Base-by-base conservation (phyloP, 352 stramenopile species). In the Thalassiosira hispida region DNA sequence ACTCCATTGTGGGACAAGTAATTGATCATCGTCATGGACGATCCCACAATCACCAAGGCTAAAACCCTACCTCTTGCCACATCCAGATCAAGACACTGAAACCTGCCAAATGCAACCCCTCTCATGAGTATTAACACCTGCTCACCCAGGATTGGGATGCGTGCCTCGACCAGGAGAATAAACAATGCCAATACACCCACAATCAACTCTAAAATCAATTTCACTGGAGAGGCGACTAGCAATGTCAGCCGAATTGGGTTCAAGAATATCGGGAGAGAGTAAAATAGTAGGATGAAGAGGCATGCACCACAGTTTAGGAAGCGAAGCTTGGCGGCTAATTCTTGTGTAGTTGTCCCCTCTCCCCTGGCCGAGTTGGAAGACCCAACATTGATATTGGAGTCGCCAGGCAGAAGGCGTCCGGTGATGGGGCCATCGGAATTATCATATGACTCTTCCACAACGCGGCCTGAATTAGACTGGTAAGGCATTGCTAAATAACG, bases 231-330 rank as follows among this genome's bases (percentile, higher is more conserved):
- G 11, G 44, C 18, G 1, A 76, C 12, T 16, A 82, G 27, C 27
- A 52, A 40, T 11, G 70, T 53, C 29, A 73, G 44, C 29, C 52
- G 57, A 44, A 82, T 38, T n/a, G 74, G 74, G 59, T 82, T 82
- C 38, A 82, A 51, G 9, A 59, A 1, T 29, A 63, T 62, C 16
- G 65, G 59, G 3, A 82, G 40, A 9, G 25, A 53, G 42, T 71
- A 59, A 66, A 82, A 73, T 22, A 82, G 0, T 16, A 82, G 8
- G 6, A 82, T 35, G n/a, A 69, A 69, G 40, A 72, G 23, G 22
- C 63, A 77, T n/a, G 55, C 60, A 20, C 14, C 12, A n/a, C 47
- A 57, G 40, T 82, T 82, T 22, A 82, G 44, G 22, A 77, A 82
- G 18, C 74, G 57, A 23, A 77, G 18, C 40, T 82, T 82, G 20